Evolutionary conservation across 108 stramenopile species (phyloP), one percentile per base, ranked within the genome.

Genomic region (Aureococcus anophagefferens): DNA sequence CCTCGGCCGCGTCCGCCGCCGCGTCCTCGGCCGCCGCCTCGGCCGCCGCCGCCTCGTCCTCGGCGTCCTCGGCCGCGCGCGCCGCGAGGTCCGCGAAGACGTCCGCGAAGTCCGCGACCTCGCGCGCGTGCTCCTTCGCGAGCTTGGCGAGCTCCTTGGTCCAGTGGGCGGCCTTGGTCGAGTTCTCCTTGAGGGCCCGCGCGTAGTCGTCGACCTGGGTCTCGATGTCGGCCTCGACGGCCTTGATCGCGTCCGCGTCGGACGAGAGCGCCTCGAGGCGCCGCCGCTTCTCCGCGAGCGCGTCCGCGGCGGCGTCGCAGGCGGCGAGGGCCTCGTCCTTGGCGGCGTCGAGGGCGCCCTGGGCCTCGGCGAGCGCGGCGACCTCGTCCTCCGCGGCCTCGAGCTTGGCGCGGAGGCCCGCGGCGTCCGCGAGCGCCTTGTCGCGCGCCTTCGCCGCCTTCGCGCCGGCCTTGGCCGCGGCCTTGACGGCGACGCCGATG

Each of bases 171-270:
- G 66, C 69, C 72, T 85, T 90, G 70, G 82, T 85, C 34, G 76
- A 77, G 32, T 69, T 76, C 31, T 91, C 93, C 63, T 83, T 77
- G 64, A 88, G 71, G 64, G 84, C 80, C 72, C 93, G 89, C 13
- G 87, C 86, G 31, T 88, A 74, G 66, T 82, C 79, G 62, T 91
- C 88, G 35, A 90, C 68, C 76, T 93, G 84, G 11, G 84, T 90
- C 59, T 74, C 46, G 40, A 95, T 69, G 66, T 97, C 96, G 13
- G 94, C 89, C 62, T 89, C 91, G 33, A 66, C 75, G 45, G 80
- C 80, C 72, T 90, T 88, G 14, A 44, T 44, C 9, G 40, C 40
- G 40, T 44, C 40, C 9, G 40, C 40, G 40, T 44, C 40, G 9
- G 5, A 13, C 9, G 40, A 44, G 5, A 44, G 13, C 9, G 40